These are phyloP conservation scores for Gastrodia elata DNA, from an alignment of 106 monocot genomes.

Conservation along the genomic window DNA sequence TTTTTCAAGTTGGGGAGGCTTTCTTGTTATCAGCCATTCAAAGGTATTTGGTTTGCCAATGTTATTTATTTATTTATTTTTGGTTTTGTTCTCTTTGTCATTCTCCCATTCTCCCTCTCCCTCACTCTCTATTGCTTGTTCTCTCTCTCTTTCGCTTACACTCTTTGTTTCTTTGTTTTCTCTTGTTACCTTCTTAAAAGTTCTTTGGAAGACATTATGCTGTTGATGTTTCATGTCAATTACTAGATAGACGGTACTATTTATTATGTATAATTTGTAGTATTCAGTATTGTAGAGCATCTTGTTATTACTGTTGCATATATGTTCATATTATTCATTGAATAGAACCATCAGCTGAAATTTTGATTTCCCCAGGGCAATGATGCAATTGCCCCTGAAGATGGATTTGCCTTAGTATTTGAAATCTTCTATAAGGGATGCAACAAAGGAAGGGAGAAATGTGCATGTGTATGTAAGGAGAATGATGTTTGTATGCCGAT, in stretches of 20 bases:
- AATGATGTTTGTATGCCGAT: background rate
- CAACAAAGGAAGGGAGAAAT: no score
- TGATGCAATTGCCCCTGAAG: background rate
- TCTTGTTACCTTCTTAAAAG: background rate
- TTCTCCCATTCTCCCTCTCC: background rate
- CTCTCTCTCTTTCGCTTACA: no score
- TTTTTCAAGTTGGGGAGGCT: conserved; percentile 54
- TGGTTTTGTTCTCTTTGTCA: background rate
- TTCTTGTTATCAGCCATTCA: conserved; percentile 74
- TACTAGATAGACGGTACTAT: background rate
- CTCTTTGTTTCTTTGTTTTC: background rate
- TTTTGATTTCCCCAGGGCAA: background rate
- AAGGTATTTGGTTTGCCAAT: conserved; percentile 31
- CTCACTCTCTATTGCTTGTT: background rate
- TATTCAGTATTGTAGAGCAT: background rate
- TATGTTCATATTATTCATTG: background rate
- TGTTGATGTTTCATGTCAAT: background rate
- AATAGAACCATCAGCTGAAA: background rate
- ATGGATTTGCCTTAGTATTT: background rate
- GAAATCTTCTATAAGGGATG: background rate
- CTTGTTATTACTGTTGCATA: background rate
- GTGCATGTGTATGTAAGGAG: background rate
- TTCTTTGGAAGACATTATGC: background rate
- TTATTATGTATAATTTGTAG: background rate
- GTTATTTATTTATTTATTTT: background rate